A percentile compares a stretch with the other conserved stretches of the same genome.
phyloP scores from a whole-genome alignment of 305 asterid species.

The Fraxinus sp. region DNA sequence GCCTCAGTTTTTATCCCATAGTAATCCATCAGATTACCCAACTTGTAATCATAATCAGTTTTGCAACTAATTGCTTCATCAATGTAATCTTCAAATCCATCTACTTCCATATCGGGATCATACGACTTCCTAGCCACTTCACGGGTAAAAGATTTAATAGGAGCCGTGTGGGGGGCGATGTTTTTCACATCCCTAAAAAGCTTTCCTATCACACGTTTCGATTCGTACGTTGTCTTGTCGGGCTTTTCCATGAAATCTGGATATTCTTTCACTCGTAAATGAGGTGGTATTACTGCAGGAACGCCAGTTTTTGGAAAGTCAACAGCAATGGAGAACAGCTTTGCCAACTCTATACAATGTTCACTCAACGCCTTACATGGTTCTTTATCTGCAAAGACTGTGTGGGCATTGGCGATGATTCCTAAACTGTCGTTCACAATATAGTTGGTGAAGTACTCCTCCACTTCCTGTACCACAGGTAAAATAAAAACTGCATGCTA shows the following conservation, averaged over 20 bases:
- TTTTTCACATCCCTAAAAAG: conserved; percentile 70
- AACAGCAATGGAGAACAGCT: conserved; percentile 71
- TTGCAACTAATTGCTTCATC: conserved; percentile 67
- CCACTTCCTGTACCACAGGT: conserved; percentile 60
- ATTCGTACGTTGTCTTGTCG: conserved; percentile 57
- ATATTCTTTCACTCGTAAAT: conserved; percentile 67
- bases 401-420: conserved; percentile 81
- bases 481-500: neutral
- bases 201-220: conserved; percentile 67
- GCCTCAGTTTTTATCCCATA: conserved; percentile 85
- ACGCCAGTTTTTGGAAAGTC: conserved; percentile 91
- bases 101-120: conserved; percentile 61
- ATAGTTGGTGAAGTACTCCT: conserved; percentile 82
- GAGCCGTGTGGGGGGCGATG: conserved; percentile 40
- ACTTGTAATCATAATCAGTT: conserved; percentile 64
- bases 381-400: conserved; percentile 78
- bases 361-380: conserved; percentile 45
- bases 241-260: conserved; percentile 97
- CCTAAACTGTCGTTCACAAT: conserved; percentile 83
- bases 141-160: conserved; percentile 46
- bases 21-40: conserved; percentile 84
- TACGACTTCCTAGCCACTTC: conserved; percentile 59
- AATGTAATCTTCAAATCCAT: conserved; percentile 57
- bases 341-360: conserved; percentile 63
- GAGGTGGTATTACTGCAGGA: conserved; percentile 77